Conservation (phyloP, 2,329 filamentous ascomycete species). For the Diaporthe aspalathi region DNA sequence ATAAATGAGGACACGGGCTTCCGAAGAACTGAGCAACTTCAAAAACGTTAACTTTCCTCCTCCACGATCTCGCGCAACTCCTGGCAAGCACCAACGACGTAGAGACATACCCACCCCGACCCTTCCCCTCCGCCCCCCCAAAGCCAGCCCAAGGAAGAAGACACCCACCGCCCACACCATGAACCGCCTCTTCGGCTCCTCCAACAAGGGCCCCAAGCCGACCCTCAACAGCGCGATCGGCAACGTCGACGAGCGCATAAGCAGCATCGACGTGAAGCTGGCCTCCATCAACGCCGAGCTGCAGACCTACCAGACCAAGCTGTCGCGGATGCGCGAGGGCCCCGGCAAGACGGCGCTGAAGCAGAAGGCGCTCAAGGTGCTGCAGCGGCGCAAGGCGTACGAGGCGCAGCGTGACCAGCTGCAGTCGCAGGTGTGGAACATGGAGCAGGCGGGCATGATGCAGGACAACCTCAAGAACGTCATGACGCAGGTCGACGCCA, state of each 20-base stretch:
- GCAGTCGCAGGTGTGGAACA: slow-evolving; percentile 96
- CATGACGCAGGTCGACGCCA: slow-evolving; percentile 97
- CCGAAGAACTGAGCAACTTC: not conserved
- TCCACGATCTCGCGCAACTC: not conserved
- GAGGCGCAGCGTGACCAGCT: slow-evolving; percentile 94
- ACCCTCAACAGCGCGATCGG: slow-evolving; percentile 85
- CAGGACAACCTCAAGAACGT: slow-evolving; percentile 98
- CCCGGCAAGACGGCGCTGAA: slow-evolving; percentile 93
- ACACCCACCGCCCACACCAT: slow-evolving; percentile 59
- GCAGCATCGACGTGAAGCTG: slow-evolving; percentile 93
- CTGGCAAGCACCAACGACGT: not conserved
- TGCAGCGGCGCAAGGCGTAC: slow-evolving; percentile 94
- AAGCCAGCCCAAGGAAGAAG: not conserved
- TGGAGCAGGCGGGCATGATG: slow-evolving; percentile 99
- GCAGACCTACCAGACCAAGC: slow-evolving; percentile 85
- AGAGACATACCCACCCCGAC: not conserved
- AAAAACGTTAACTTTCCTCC: not conserved
- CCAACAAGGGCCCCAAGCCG: slow-evolving; percentile 88
- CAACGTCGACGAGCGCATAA: slow-evolving; percentile 86
- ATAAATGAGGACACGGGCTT: not conserved
- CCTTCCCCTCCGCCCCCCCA: not conserved
- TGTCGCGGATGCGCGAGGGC: slow-evolving; percentile 93
- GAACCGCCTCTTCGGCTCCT: slow-evolving; percentile 96
- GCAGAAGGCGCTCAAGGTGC: slow-evolving; percentile 92
- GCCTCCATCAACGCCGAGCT: slow-evolving; percentile 93